Percentiles rank a stretch among this genome's conserved stretches.
These are phyloP conservation scores for Aspergillus tamarii DNA, from an alignment of 2,329 filamentous ascomycete species.

Conservation along the genomic window DNA sequence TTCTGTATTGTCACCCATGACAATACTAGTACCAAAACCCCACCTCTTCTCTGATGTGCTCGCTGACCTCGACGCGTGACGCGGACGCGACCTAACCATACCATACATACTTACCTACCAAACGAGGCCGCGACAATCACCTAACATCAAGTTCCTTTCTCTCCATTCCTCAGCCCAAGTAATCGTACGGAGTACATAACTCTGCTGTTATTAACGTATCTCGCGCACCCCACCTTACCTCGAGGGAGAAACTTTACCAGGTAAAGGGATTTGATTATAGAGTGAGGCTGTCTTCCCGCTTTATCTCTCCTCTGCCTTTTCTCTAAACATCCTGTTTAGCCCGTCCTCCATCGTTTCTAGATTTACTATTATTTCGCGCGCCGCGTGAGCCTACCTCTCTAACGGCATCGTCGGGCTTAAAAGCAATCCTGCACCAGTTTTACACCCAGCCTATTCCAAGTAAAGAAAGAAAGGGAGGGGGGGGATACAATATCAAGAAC, in stretches of 20 bases:
- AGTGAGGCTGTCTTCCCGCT: conserved; percentile 20
- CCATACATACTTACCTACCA: conserved; percentile 21
- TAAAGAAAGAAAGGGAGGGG: background rate
- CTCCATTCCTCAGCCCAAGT: conserved; percentile 22
- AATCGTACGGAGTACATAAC: conserved; percentile 17
- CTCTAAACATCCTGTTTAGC: background rate
- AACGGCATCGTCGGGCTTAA: background rate
- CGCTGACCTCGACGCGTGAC: conserved; percentile 28
- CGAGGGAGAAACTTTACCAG: conserved; percentile 13
- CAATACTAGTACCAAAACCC: conserved; percentile 12
- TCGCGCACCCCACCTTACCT: conserved; percentile 25
- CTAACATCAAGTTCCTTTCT: conserved; percentile 24
- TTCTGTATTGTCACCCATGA: conserved; percentile 27
- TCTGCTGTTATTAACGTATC: conserved; percentile 20
- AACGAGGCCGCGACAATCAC: conserved; percentile 11
- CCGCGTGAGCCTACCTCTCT: background rate
- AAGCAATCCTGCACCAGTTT: background rate
- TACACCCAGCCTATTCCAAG: background rate
- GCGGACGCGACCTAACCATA: conserved; percentile 33
- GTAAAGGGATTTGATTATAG: conserved; percentile 18
- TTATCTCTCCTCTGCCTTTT: conserved; percentile 8
- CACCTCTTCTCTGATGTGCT: background rate
- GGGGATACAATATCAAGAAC: background rate
- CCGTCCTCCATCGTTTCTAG: background rate
- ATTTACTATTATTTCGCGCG: background rate